Evolutionary conservation across 2,329 filamentous ascomycete genomes (phyloP), one percentile per base, ranked within the genome.

Genomic region (Hansfordia pulvinata): DNA sequence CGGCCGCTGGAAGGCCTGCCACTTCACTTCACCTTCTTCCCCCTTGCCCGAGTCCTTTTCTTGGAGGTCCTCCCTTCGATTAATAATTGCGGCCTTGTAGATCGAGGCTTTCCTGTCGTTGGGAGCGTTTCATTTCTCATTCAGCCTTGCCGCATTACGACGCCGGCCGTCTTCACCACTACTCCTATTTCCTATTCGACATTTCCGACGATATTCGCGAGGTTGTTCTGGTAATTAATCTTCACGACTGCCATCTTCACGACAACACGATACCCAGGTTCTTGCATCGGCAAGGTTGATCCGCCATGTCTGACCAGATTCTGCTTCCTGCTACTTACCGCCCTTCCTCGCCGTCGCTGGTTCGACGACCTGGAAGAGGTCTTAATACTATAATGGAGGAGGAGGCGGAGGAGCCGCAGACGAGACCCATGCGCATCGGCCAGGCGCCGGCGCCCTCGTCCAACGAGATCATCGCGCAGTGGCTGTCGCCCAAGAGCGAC

Each of bases 361-460:
- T 47, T 49, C 66, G 65, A 57, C 62, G 62, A 52, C 53, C 51
- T 35, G 56, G 51, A 43, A 54, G 51, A 50, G 50, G 45, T 35
- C 68, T 74, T 71, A 73, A 73, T 70, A 68, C 69, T 35, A 73
- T 74, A 69, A 67, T 72, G 42, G 69, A 74, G 45, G 68, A 69
- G 45, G 56, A 62, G 35, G 48, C 50, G 32, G 60, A 63, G 28
- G 52, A 56, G 37, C 42, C 43, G 16, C 42, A 43, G 19, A 35
- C 36, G 23, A 41, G 26, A 34, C 46, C 40, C 32, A 40, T 39
- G 30, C 44, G 32, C 24, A 43, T 43, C 40, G 35, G 29, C 35
- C 39, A 33, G 25, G 30, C 35, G 19, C 36, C 38, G 34, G 41
- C 43, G 37, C 42, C 37, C 30, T 53, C 37, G 23, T 42, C 60